phyloP scores from a whole-genome alignment of 2,329 filamentous ascomycete species.

The Grosmannia clavigera region DNA sequence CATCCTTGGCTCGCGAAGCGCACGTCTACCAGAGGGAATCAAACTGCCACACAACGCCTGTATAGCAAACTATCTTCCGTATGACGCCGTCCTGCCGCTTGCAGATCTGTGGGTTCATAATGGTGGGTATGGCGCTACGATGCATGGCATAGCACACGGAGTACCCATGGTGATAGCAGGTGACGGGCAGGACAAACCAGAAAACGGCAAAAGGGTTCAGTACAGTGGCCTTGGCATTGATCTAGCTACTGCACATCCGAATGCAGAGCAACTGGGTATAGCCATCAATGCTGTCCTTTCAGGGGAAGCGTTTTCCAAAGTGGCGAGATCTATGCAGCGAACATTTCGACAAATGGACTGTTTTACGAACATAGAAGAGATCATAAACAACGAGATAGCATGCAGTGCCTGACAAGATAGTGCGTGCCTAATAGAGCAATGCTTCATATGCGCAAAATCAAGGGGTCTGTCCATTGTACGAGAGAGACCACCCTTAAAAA shows the following conservation, averaged over 20 bases:
- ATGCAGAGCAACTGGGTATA: constrained; percentile 14
- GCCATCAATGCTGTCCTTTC: constrained; percentile 19
- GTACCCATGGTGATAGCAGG: constrained; percentile 28
- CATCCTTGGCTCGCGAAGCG: constrained; percentile 23
- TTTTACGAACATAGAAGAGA: constrained; percentile 17
- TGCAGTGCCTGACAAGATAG: not conserved
- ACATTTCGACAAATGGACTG: constrained; percentile 20
- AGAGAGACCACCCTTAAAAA: too few relatives aligned
- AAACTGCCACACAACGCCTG: constrained; percentile 19
- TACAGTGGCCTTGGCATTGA: constrained; percentile 23
- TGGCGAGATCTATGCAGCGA: constrained; percentile 14
- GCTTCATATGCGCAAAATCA: too few relatives aligned
- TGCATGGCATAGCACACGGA: constrained; percentile 26
- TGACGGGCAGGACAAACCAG: constrained; percentile 28
- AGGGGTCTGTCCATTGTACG: too few relatives aligned
- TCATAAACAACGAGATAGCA: constrained; percentile 1
- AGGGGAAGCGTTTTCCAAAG: constrained; percentile 13
- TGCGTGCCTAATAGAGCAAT: not conserved
- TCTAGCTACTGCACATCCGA: constrained; percentile 17
- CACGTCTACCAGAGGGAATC: constrained; percentile 12
- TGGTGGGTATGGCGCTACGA: constrained; percentile 27
- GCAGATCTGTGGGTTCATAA: constrained; percentile 27
- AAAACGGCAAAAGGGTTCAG: constrained; percentile 23
- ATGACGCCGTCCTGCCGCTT: constrained; percentile 24
- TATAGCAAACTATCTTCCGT: constrained; percentile 25